These are phyloP conservation scores for Kazachstania psychrophila DNA, from an alignment of 805 yeast species.

Conservation along the genomic window DNA sequence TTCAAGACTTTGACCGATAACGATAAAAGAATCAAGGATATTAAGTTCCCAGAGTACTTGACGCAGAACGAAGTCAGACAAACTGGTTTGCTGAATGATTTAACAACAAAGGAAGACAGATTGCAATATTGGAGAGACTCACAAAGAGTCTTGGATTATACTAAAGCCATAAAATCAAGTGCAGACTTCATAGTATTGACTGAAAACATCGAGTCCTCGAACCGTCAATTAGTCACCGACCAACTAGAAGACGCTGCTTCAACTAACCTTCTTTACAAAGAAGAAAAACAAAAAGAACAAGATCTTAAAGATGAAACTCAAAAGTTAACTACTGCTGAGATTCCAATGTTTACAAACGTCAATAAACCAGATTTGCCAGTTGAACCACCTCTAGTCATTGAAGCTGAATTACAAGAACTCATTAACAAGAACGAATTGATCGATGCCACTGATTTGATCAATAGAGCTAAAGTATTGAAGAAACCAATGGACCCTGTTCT, in stretches of 20 bases:
- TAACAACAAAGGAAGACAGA: constrained; percentile 19
- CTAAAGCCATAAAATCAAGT: not conserved
- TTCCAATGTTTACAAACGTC: constrained; percentile 6
- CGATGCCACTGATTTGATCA: constrained; percentile 7
- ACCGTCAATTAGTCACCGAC: not conserved
- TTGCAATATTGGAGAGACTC: constrained; percentile 18
- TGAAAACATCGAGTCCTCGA: not conserved
- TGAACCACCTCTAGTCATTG: too few relatives aligned
- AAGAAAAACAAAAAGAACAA: not conserved
- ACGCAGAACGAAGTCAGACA: constrained; percentile 24
- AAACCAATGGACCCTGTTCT: constrained; percentile 11
- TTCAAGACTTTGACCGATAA: constrained; percentile 15
- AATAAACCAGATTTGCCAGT: not conserved
- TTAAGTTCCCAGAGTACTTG: constrained; percentile 23
- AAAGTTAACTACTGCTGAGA: not conserved
- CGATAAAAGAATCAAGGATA: constrained; percentile 24
- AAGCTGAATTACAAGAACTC: too few relatives aligned
- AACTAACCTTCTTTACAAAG: not conserved
- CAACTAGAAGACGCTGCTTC: constrained; percentile 3
- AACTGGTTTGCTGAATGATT: constrained; percentile 12
- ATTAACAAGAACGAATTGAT: constrained; percentile 2
- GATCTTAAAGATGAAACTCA: not conserved
- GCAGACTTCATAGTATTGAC: not conserved
- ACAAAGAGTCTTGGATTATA: constrained; percentile 11
- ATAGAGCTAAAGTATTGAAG: constrained; percentile 3